Evolutionary conservation across 441 rosid genomes (phyloP), one percentile per base, ranked within the genome.

Genomic region (Euphorbia celastroides): DNA sequence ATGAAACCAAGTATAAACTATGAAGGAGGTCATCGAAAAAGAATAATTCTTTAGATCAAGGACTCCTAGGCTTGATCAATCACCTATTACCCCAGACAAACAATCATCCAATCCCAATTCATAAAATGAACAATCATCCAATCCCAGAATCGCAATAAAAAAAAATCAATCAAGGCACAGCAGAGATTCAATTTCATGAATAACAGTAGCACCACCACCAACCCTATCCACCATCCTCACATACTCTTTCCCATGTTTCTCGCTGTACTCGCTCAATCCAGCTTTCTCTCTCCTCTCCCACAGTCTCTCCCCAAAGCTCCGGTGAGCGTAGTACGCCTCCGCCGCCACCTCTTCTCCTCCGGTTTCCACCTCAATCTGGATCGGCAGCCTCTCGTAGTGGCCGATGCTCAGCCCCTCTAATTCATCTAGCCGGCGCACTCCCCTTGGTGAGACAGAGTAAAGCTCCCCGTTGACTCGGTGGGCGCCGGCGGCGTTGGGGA

Each of bases 311-410:
- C 85, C 92, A 34, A 77, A 88, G 28, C 80, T 73, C 72, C 78
- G 5, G 25, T 83, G 81, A 58, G 87, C 90, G 58, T 72, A 86
- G 62, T 86, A 90, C 57, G 83, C 89, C 73, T 84, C 89, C 13
- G 85, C 92, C 20, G 63, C 82, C 67, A 25, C 82, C 67, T 27
- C 76, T n/a, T 59, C 69, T 11, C 66, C 74, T 0, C 36, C 57
- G 1, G 26, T 4, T 8, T 54, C 55, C 46, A 12, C 31, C 19
- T 44, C n/a, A 44, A 82, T 81, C 32, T 76, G 72, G 48, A 90
- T 62, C 0, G 82, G 78, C n/a, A 78, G 77, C 60, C 94, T 77
- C 83, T 90, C 90, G 80, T 86, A 90, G 70, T 88, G 92, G n/a
- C 88, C 84, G 3, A 57, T 54, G 7, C 76, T 13, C 66, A 72